Base-by-base conservation (phyloP, 2,329 filamentous ascomycete genomes). In the Neopestalotiopsis sp. region DNA sequence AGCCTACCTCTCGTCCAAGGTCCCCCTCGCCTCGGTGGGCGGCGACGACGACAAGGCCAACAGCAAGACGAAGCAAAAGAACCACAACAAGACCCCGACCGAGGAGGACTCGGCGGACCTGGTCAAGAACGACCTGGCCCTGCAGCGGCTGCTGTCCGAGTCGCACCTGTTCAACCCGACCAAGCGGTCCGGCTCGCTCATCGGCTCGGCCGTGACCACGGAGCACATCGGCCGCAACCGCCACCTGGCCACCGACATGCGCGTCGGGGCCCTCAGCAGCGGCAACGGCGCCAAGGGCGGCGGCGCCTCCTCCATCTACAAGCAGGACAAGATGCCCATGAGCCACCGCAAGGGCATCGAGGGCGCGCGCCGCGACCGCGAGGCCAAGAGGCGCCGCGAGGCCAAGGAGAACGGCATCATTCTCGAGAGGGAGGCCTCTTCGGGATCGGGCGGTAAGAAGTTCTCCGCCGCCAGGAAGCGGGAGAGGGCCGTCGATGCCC, bases 361-460 rank as follows among this genome's bases (percentile, higher is more conserved):
- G 17, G 86, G 88, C 1, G 94, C 94, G 66, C 88, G 88, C 28
- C 84, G 79, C 1, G 81, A 84, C 34, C 89, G 88, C 69, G 95
- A 98, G 79, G 83, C 87, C 13, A 92, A 88, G 82, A 84, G 95
- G 65, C 85, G 95, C 49, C 85, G 84, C 56, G 94, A 97, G 79
- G 96, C 96, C 1, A 89, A 87, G 76, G 95, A 98, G 84, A 97
- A 95, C 75, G 96, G 95, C 5, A 91, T 98, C 74, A 90, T 98
- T 63, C 83, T 98, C 42, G 96, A 98, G 84, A 86, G 84, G 70
- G 75, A 77, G 32, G 24, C 24, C 24, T 28, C 24, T 28, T 28
- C 24, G 24, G 24, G 24, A 28, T 38, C 72, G 57, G 32, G 59
- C 45, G 83, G 78, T 67, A 77, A 79, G 4, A 82, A 80, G 69